Percentiles rank a stretch among this genome's conserved stretches.
Conservation (phyloP, 1,284 basidiomycete genomes). For the Gymnopus androsaceus region DNA sequence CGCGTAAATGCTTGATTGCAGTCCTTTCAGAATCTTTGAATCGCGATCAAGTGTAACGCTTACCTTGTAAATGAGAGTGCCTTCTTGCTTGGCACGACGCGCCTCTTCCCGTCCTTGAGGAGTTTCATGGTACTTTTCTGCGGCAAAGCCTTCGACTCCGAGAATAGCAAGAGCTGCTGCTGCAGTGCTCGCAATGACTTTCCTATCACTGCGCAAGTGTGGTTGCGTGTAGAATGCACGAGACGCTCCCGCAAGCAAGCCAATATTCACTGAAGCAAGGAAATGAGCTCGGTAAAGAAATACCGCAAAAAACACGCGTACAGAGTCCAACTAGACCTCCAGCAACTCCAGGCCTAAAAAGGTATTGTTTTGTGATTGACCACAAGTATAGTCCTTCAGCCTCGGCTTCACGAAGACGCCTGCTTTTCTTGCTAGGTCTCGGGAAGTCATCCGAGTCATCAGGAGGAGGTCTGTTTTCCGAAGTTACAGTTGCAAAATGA, state of each 20-base stretch:
- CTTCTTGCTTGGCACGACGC: slow-evolving; percentile 60
- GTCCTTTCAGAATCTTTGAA: too few relatives aligned
- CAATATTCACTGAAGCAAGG: slow-evolving; percentile 63
- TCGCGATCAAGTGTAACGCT: too few relatives aligned
- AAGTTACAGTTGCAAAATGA: slow-evolving; percentile 46
- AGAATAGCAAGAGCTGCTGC: slow-evolving; percentile 59
- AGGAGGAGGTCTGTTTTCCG: slow-evolving; percentile 22
- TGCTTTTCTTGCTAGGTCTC: slow-evolving; percentile 25
- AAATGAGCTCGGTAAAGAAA: slow-evolving; percentile 4
- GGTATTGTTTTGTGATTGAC: slow-evolving; percentile 57
- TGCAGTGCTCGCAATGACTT: slow-evolving; percentile 53
- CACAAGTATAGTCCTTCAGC: slow-evolving; percentile 56
- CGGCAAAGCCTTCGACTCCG: slow-evolving; percentile 62
- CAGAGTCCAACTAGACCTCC: slow-evolving; percentile 74
- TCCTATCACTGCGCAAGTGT: slow-evolving; percentile 61
- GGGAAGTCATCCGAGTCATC: slow-evolving; percentile 13
- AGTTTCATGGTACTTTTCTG: slow-evolving; percentile 65
- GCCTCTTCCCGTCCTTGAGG: slow-evolving; percentile 60
- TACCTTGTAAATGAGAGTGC: slow-evolving; percentile 62
- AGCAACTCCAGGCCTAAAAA: slow-evolving; percentile 70
- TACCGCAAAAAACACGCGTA: slow-evolving; percentile 40
- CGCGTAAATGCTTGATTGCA: slow-evolving; percentile 55
- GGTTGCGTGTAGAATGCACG: slow-evolving; percentile 72
- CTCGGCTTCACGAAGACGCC: slow-evolving; percentile 50
- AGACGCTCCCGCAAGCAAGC: slow-evolving; percentile 62